A percentile compares a stretch with the other conserved stretches of the same genome.
Conservation (phyloP, 768 basidiomycete species). For the Boletus coccyginus region DNA sequence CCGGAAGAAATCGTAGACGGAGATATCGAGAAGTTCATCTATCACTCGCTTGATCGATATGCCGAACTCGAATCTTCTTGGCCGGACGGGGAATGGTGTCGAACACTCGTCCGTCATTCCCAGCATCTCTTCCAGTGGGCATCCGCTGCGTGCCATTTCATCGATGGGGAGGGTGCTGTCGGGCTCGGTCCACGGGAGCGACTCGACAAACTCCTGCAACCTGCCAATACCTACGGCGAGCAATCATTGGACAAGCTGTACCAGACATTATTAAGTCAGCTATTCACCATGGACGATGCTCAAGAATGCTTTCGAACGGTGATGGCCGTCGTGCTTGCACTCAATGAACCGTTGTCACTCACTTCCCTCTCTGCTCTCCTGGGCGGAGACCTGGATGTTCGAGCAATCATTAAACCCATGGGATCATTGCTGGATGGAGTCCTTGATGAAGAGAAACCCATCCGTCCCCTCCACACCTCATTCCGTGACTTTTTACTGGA, state of each 20-base stretch:
- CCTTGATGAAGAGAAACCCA: neutral
- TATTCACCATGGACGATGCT: neutral
- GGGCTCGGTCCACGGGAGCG: neutral
- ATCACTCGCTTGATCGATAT: neutral
- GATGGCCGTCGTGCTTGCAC: neutral
- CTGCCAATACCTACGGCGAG: too few relatives aligned
- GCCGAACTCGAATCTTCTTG: neutral
- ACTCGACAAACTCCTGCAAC: neutral
- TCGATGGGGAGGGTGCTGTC: slow-evolving; percentile 4
- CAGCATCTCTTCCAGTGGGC: slow-evolving; percentile 26
- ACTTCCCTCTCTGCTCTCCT: neutral
- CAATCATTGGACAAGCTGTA: neutral
- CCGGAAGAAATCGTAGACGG: neutral
- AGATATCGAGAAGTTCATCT: slow-evolving; percentile 3
- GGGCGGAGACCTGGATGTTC: neutral
- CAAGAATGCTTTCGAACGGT: neutral
- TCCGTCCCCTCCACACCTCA: neutral
- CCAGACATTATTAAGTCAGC: neutral
- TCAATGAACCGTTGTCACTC: neutral
- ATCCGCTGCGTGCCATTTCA: slow-evolving; percentile 4
- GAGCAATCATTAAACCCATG: neutral
- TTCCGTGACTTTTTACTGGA: neutral
- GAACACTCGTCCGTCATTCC: slow-evolving; percentile 12
- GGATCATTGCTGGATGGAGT: neutral
- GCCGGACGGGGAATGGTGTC: slow-evolving; percentile 14